Base-by-base conservation (phyloP, 1,139 yeast species). In the Geotrichum armillariae region DNA sequence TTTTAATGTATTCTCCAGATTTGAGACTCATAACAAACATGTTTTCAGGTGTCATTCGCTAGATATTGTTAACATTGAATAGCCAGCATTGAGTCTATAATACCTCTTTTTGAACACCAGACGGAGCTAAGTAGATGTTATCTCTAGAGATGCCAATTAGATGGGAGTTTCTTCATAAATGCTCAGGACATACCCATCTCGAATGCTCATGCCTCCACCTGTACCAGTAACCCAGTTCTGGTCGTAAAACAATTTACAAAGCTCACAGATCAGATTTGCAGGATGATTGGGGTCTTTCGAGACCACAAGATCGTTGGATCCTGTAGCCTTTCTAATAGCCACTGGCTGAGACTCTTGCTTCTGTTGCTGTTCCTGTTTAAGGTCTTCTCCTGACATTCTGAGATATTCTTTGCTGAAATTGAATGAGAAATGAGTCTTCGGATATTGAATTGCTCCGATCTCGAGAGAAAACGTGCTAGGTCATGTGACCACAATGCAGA, bases 221-320 rank as follows among this genome's bases (percentile, higher is more conserved):
- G 98, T 91, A 3, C 97, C 98, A 0, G 96, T 85, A 56, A 89
- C 94, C 96, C 97, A 90, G 52, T 87, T 85, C 63, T 85, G 84
- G 61, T 80, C 76, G 65, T 86, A 91, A 64, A 91, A 88, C 25
- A 79, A 71, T 46, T 80, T 74, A 66, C 97, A 90, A 35, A 91
- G 74, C 57, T 85, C 88, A 65, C 96, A 89, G 56, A 91, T 86
- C 60, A 86, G 71, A 61, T 85, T 85, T 3, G 96, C 95, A 0
- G 96, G 96, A 64, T 89, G 95, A 41, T 71, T 66, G 5, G 85
- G 80, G 61, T 85, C 84, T 8, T 63, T 55, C 1, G 82, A 77
- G 1, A 60, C 60, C 47, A 77, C 66, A 27, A 77, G 58, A 12
- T 58, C 60, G 45, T 72, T 75, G n/a, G 50, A 43, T 12, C 50